Percentiles rank a stretch among this genome's conserved stretches.
Conservation (phyloP, 106 monocot species). For the Triglochin maritima region DNA sequence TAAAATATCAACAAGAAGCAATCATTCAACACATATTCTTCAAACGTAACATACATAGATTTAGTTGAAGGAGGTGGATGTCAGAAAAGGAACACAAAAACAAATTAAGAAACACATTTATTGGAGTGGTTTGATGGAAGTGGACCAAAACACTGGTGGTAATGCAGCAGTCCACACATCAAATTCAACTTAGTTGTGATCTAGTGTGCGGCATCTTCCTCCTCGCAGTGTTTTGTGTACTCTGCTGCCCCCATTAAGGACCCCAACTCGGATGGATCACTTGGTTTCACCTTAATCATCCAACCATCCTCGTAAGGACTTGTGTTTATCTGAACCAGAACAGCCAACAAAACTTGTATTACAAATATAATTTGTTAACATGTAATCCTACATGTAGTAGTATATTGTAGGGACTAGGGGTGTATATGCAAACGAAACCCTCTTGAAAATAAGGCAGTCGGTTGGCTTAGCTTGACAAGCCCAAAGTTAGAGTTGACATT, state of each 20-base stretch:
- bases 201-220: slow-evolving; percentile 63
- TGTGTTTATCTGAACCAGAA: slow-evolving; percentile 52
- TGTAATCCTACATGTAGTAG: no score
- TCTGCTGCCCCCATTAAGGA: slow-evolving; percentile 50
- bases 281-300: slow-evolving; percentile 95
- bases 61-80: neutral
- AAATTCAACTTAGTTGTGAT: neutral
- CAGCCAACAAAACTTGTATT: neutral
- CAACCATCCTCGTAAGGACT: slow-evolving; percentile 85
- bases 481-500: no score
- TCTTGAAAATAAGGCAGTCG: no score
- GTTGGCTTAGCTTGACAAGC: no score
- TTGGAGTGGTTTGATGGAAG: neutral
- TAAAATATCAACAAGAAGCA: neutral
- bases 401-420: no score
- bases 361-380: no score
- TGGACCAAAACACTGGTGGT: neutral
- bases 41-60: no score
- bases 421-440: no score
- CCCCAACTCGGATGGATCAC: slow-evolving; percentile 60
- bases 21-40: no score
- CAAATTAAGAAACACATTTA: neutral
- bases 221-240: slow-evolving; percentile 77
- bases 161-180: neutral
- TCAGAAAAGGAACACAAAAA: neutral